Base-by-base conservation (phyloP, 495 filamentous ascomycete species). In the Podospora tetraspora region DNA sequence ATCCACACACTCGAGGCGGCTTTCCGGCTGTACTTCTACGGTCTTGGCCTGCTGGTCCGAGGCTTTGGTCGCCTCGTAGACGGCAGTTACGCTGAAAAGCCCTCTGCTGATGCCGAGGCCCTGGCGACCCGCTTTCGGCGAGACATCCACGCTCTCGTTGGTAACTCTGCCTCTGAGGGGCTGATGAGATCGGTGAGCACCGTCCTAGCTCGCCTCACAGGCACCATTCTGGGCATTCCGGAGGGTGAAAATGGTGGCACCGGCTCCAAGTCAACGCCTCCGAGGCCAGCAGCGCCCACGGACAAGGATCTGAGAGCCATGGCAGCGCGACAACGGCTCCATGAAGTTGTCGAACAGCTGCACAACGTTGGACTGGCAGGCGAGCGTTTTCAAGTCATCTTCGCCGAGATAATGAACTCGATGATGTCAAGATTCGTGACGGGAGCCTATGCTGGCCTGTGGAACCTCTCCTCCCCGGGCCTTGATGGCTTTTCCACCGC, bases 341-440 rank as follows among this genome's bases (percentile, higher is more conserved):
- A 88, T 23, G 79, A 81, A 34, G 77, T 92, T 21, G 79, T 91
- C 21, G 83, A 85, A 37, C 84, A 85, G 25, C 78, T 96, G 19
- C 83, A 89, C 65, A 84, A 86, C 25, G 88, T 94, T 9, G 93
- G 92, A 0, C 75, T 96, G 62, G 91, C 88, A 11, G 90, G 89
- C 9, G 88, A 91, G 68, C 84, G 83, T 64, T 91, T 91, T 62
- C 90, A 94, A 73, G 84, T 89, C 59, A 83, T 90, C 13, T 92
- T 95, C 70, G 92, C 91, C 24, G 83, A 88, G 68, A 84, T 92
- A 58, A 91, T 93, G 85, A 85, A 90, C 70, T 76, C 80, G 22
- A 84, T 89, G 73, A 86, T 93, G 85, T 86, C 82, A n/a, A 77
- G 83, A 29, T 90, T 90, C 71, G 83, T 93, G 37, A 81, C 79